Percentiles rank a stretch among this genome's conserved stretches.
Conservation (phyloP, 2,329 filamentous ascomycete genomes). For the Thermoascus crustaceus region DNA sequence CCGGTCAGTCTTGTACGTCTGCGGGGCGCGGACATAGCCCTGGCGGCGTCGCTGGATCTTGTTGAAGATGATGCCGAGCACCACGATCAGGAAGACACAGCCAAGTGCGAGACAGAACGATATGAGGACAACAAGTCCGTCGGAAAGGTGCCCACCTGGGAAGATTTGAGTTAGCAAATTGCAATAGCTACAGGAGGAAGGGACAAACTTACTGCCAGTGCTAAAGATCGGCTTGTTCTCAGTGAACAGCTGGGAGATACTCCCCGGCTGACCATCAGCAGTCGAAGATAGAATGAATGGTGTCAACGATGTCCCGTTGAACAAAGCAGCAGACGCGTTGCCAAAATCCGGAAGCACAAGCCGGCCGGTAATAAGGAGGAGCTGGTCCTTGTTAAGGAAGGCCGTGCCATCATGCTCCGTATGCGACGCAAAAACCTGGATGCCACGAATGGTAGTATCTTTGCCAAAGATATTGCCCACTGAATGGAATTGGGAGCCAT, state of each 20-base stretch:
- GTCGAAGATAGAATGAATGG: slow-evolving; percentile 76
- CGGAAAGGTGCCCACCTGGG: slow-evolving; percentile 31
- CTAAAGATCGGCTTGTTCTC: slow-evolving; percentile 71
- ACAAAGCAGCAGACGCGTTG: slow-evolving; percentile 75
- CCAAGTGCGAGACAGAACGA: slow-evolving; percentile 41
- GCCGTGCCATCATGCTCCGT: slow-evolving; percentile 57
- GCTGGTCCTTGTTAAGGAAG: slow-evolving; percentile 58
- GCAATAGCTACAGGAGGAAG: not conserved
- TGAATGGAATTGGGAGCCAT: slow-evolving; percentile 62
- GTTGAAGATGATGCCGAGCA: slow-evolving; percentile 39
- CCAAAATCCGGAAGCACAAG: slow-evolving; percentile 69
- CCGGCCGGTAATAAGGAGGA: slow-evolving; percentile 76
- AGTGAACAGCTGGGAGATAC: slow-evolving; percentile 73
- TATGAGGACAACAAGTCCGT: slow-evolving; percentile 39
- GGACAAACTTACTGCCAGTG: slow-evolving; percentile 46
- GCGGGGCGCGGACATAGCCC: slow-evolving; percentile 39
- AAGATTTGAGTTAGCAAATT: slow-evolving; percentile 10
- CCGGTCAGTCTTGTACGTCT: slow-evolving; percentile 38
- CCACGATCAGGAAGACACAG: slow-evolving; percentile 41
- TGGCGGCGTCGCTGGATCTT: slow-evolving; percentile 40
- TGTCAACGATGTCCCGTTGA: slow-evolving; percentile 68
- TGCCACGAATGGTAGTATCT: slow-evolving; percentile 62
- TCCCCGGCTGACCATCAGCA: slow-evolving; percentile 57
- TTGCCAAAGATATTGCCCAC: slow-evolving; percentile 56
- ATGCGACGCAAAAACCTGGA: slow-evolving; percentile 72